phyloP scores from a whole-genome alignment of 345 rosid genomes.

The Euphorbia peplus region DNA sequence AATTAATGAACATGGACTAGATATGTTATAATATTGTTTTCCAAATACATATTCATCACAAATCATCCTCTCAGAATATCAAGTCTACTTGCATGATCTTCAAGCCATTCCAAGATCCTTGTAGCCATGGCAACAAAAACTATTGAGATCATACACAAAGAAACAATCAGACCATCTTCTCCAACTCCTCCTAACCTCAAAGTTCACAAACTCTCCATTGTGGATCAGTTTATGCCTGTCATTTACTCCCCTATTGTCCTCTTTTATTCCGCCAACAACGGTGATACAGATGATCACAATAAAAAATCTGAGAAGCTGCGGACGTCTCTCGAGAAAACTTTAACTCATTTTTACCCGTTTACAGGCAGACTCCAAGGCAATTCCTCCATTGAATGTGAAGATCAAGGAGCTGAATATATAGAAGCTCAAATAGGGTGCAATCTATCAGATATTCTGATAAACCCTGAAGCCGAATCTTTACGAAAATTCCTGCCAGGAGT shows the following conservation, averaged over 20 bases:
- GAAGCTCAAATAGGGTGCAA: constrained; percentile 28
- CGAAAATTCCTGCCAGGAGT: constrained; percentile 23
- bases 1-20: too few species aligned
- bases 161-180: constrained; percentile 7
- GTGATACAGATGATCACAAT: background rate
- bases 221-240: background rate
- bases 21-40: too few species aligned
- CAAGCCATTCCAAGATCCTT: background rate
- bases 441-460: constrained; percentile 22
- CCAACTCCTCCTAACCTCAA: background rate
- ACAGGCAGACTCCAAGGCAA: constrained; percentile 16
- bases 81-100: too few species aligned
- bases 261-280: constrained; percentile 9
- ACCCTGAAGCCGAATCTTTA: constrained; percentile 19
- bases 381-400: constrained; percentile 33
- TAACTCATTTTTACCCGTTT: constrained; percentile 7
- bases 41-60: too few species aligned
- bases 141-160: background rate
- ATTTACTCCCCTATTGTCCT: background rate
- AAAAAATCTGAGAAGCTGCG: constrained; percentile 7
- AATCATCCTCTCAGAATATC: too few species aligned
- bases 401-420: constrained; percentile 33
- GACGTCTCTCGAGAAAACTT: constrained; percentile 1
- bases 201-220: constrained; percentile 5
- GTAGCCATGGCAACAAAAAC: background rate